Base-by-base conservation (phyloP, 495 filamentous ascomycete species). In the Hypomontagnella submonticulosa region DNA sequence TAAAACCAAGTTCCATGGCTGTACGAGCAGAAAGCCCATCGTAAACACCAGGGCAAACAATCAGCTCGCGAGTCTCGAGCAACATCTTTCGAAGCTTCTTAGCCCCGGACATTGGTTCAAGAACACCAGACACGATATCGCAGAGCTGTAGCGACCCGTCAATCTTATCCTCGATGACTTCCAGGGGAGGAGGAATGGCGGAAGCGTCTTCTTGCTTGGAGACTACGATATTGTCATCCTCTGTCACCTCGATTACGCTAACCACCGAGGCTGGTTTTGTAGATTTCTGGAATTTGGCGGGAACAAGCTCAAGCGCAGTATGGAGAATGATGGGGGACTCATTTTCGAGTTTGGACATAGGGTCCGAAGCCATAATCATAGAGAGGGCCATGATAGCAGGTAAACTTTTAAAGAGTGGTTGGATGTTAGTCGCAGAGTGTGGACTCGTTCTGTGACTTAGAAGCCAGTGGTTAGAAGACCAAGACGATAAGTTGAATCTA, bases 21-120 rank as follows among this genome's bases (percentile, higher is more conserved):
- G 89, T 81, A 10, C 88, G 79, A n/a, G 88, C 86, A 6, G 85
- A 87, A 12, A 89, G 78, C 5, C 88, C 88, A 78, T 91, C 88
- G 58, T 90, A 90, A 0, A 91, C 86, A 10, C 88, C 88, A 3
- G 88, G 88, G 51, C 83, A 85, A 1, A 88, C 80, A 12, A 88
- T 81, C 27, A 82, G 46, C 38, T 75, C 65, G 5, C 70, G 34
- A 10, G 70, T 69, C 34, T 75, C 72, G 7, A 63, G 48, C 7
- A 84, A 57, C 74, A 80, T 79, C 32, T 77, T 74, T 4, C 80
- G 77, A 19, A 84, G 73, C 73, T 82, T 81, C 40, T 80, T 77
- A 13, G 81, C 79, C 0, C 76, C 81, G 0, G 78, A 73, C 18
- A 75, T 69, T 23, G 72, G 72, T 49, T 74, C 69, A 9, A 27